Evolutionary conservation across 2,329 filamentous ascomycete genomes (phyloP).

Genomic region (Leptographium galeiforme): DNA sequence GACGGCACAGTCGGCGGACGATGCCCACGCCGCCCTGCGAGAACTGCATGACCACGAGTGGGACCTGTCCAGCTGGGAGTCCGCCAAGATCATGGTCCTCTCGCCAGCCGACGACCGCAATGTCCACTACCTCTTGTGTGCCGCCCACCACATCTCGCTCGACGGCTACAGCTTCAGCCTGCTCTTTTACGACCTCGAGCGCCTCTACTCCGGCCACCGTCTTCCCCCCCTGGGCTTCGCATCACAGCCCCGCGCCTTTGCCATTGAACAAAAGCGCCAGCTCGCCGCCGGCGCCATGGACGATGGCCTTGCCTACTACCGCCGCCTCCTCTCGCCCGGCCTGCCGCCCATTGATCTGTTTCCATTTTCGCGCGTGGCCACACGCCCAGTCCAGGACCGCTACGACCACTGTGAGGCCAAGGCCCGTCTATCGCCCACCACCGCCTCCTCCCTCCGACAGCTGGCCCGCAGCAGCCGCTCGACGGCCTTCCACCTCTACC

Average conservation of each 20-base stretch:
- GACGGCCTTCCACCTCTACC: slow-evolving; percentile 21
- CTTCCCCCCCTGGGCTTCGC: not conserved
- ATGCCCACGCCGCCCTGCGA: not conserved
- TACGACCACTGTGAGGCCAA: not conserved
- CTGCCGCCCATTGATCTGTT: slow-evolving; percentile 20
- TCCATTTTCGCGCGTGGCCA: slow-evolving; percentile 13
- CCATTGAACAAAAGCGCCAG: not conserved
- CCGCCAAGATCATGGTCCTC: not conserved
- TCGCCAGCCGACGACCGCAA: too few relatives aligned
- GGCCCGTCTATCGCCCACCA: fast-evolving
- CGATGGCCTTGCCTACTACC: not conserved
- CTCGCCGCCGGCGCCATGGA: not conserved
- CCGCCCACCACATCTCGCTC: not conserved
- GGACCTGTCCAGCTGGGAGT: not conserved
- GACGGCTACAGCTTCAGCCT: not conserved
- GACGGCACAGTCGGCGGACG: not conserved
- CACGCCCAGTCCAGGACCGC: slow-evolving; percentile 8
- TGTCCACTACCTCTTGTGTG: not conserved
- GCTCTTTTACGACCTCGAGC: not conserved
- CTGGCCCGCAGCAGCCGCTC: not conserved
- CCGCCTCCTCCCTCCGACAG: not conserved
- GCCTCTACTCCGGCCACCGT: not conserved
- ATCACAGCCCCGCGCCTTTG: not conserved
- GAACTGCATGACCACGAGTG: not conserved
- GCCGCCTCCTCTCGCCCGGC: not conserved